These are phyloP conservation scores for Alloteropsis semialata DNA, from an alignment of 176 grass and related monocot species.

Conservation along the genomic window DNA sequence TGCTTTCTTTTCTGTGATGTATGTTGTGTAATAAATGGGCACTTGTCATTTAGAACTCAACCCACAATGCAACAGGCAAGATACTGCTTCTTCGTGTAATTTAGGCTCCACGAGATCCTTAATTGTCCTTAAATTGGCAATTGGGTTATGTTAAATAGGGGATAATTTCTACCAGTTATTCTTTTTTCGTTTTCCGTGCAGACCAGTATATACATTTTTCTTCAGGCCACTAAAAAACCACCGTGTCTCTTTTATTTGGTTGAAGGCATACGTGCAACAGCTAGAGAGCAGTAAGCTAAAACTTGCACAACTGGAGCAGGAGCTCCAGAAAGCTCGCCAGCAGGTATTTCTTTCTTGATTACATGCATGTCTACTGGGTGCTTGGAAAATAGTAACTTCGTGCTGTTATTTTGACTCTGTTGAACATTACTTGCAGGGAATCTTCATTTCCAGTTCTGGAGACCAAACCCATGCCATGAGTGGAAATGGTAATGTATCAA, in stretches of 20 bases:
- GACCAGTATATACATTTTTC: not conserved
- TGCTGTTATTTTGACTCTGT: conserved; percentile 9
- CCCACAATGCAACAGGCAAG: not conserved
- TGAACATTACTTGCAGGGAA: conserved; percentile 45
- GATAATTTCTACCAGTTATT: not conserved
- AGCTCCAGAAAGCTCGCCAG: conserved; percentile 67
- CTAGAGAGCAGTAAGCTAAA: conserved; percentile 78
- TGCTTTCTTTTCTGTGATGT: conserved; percentile 4
- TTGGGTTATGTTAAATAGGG: not conserved
- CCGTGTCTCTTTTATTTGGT: conserved; percentile 17
- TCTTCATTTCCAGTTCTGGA: conserved; percentile 77
- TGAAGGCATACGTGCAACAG: conserved; percentile 78
- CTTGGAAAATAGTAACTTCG: not conserved
- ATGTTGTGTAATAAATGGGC: not conserved
- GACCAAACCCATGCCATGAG: conserved; percentile 68
- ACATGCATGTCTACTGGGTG: not conserved
- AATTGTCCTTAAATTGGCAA: not conserved
- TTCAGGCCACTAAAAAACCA: not conserved
- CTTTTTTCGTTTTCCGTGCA: not conserved
- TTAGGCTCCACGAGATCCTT: not conserved
- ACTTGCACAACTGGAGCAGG: conserved; percentile 72
- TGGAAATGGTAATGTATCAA: conserved; percentile 50
- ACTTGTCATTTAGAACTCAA: not conserved
- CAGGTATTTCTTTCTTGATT: conserved; percentile 45
- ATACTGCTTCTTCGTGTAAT: not conserved